Conservation (phyloP, 1,284 basidiomycete genomes). For the Ustilago tritici region DNA sequence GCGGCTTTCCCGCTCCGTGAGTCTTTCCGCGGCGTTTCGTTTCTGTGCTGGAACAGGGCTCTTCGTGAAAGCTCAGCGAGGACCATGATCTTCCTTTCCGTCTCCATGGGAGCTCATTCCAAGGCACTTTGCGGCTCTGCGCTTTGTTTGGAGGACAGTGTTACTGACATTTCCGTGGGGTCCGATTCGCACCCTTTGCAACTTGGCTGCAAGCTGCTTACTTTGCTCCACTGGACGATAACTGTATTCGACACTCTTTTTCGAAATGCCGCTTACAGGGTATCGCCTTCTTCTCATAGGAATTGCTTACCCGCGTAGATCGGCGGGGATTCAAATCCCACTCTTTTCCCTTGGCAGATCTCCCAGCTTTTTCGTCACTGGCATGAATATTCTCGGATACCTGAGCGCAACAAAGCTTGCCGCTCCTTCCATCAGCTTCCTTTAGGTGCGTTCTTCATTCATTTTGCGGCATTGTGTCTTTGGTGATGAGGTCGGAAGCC, state of each 20-base stretch:
- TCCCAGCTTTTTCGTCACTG: background rate
- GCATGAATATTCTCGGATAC: background rate
- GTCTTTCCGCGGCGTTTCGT: conserved; percentile 8
- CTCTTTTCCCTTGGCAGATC: background rate
- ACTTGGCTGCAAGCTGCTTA: background rate
- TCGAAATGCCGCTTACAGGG: no score
- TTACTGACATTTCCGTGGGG: background rate
- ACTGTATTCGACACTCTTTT: background rate
- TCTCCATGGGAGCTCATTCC: background rate
- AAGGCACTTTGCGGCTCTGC: conserved; percentile 3
- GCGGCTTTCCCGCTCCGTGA: conserved; percentile 11
- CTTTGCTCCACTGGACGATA: background rate
- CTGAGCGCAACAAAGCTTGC: background rate
- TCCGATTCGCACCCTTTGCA: background rate
- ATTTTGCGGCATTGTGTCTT: no score
- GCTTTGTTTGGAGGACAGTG: background rate
- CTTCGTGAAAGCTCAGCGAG: background rate
- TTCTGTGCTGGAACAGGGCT: background rate
- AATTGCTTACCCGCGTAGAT: conserved; percentile 2
- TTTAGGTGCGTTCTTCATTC: background rate
- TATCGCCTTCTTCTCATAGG: background rate
- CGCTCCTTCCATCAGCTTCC: background rate
- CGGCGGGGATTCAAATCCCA: conserved; percentile 3
- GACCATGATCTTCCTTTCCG: background rate
- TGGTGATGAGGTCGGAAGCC: no score